Percentiles rank a stretch among this genome's conserved stretches.
phyloP scores from a whole-genome alignment of 805 yeast genomes.

The Candida sphagnicola region DNA sequence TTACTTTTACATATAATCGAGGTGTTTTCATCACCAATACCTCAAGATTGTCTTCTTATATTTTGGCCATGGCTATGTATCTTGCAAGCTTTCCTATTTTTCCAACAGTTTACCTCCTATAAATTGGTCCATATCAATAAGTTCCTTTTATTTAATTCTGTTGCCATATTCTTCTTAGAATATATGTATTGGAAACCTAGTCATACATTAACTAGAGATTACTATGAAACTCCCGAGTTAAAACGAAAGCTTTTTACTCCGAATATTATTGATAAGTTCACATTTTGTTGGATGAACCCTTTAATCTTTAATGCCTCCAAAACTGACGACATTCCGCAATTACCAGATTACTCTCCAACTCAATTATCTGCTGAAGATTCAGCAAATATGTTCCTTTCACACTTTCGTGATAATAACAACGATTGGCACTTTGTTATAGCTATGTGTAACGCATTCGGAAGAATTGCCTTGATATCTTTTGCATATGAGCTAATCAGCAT shows the following conservation, averaged over 20 bases:
- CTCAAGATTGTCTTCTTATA: slow-evolving; percentile 18
- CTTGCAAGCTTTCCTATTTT: slow-evolving; percentile 16
- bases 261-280: slow-evolving; percentile 33
- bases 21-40: slow-evolving; percentile 15
- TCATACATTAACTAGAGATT: slow-evolving; percentile 30
- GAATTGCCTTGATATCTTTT: slow-evolving; percentile 17
- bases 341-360: slow-evolving; percentile 23
- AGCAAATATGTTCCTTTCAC: slow-evolving; percentile 12
- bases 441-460: slow-evolving; percentile 24
- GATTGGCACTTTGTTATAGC: slow-evolving; percentile 12
- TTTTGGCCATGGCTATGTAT: slow-evolving; percentile 26
- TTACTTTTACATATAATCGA: slow-evolving; percentile 27
- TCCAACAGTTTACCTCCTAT: slow-evolving; percentile 26
- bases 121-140: slow-evolving; percentile 16
- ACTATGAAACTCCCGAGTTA: slow-evolving; percentile 15
- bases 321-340: slow-evolving; percentile 31
- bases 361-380: slow-evolving; percentile 19
- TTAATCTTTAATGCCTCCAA: slow-evolving; percentile 36
- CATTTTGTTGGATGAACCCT: slow-evolving; percentile 48
- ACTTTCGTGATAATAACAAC: slow-evolving; percentile 11
- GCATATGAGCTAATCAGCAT: slow-evolving; percentile 19
- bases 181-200: slow-evolving; percentile 35
- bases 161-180: slow-evolving; percentile 36
- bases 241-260: slow-evolving; percentile 15
- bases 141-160: slow-evolving; percentile 24